Evolutionary conservation across 83 land plant species (phyloP).

Genomic region (Picea engelmannii): DNA sequence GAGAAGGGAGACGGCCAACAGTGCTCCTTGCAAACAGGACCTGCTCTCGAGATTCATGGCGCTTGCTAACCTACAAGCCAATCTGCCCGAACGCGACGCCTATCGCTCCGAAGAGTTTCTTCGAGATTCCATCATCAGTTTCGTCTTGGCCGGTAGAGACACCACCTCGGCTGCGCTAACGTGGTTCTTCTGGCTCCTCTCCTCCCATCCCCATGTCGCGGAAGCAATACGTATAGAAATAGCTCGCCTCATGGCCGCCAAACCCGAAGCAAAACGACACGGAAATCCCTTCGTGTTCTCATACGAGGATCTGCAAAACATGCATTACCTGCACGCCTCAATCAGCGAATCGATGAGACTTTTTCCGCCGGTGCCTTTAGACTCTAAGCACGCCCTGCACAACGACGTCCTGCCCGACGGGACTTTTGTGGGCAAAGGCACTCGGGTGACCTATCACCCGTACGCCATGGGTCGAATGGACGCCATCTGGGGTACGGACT

Average conservation of each 20-base stretch:
- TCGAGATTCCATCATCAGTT: slow-evolving; percentile 34
- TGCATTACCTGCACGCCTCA: slow-evolving; percentile 37
- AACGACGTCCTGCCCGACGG: slow-evolving; percentile 36
- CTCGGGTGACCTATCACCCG: slow-evolving; percentile 16
- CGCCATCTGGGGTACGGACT: slow-evolving; percentile 32
- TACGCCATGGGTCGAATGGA: slow-evolving; percentile 33
- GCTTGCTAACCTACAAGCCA: background rate
- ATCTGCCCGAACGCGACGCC: background rate
- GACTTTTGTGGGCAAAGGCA: slow-evolving; percentile 9
- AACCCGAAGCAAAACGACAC: too few species aligned
- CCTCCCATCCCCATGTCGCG: slow-evolving; percentile 16
- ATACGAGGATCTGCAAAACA: slow-evolving; percentile 16
- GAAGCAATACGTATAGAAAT: background rate
- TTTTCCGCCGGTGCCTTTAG: slow-evolving; percentile 36
- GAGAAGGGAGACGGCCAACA: background rate
- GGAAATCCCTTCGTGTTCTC: too few species aligned
- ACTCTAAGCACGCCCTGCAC: slow-evolving; percentile 21
- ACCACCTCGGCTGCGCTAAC: slow-evolving; percentile 29
- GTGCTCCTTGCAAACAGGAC: background rate
- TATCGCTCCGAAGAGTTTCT: slow-evolving; percentile 5
- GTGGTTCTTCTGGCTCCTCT: slow-evolving; percentile 29
- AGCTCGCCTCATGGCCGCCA: background rate
- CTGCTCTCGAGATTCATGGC: slow-evolving; percentile 40
- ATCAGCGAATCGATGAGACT: slow-evolving; percentile 26
- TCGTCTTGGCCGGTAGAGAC: slow-evolving; percentile 42